These are phyloP conservation scores for Debaryomyces castellii DNA, from an alignment of 805 yeast species.

Conservation along the genomic window DNA sequence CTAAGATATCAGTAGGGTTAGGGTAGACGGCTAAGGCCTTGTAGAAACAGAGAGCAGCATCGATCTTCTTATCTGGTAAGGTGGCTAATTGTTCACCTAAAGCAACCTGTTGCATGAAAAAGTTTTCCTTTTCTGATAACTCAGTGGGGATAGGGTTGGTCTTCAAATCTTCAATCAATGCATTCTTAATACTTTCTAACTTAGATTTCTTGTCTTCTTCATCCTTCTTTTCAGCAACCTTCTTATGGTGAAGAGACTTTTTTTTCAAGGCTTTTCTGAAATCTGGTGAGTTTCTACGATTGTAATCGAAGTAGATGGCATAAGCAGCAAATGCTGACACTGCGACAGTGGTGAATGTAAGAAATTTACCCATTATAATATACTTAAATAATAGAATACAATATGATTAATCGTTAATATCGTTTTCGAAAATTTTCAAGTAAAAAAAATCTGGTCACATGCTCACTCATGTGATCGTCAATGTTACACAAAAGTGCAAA, in stretches of 20 bases:
- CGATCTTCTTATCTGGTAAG: slow-evolving; percentile 65
- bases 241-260: slow-evolving; percentile 60
- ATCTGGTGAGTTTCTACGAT: slow-evolving; percentile 76
- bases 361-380: slow-evolving; percentile 24
- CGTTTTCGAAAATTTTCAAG: slow-evolving; percentile 2
- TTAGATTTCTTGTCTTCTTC: slow-evolving; percentile 60
- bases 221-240: slow-evolving; percentile 51
- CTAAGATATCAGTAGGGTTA: slow-evolving; percentile 87
- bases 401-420: neutral
- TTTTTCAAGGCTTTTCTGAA: slow-evolving; percentile 78
- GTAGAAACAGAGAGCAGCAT: slow-evolving; percentile 89
- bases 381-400: neutral
- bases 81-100: slow-evolving; percentile 79
- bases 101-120: slow-evolving; percentile 81
- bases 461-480: neutral
- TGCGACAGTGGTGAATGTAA: slow-evolving; percentile 40
- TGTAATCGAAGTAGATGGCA: slow-evolving; percentile 87
- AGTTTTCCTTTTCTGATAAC: slow-evolving; percentile 66
- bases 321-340: slow-evolving; percentile 67
- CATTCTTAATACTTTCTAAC: slow-evolving; percentile 58
- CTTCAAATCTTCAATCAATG: slow-evolving; percentile 62
- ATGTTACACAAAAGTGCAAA: slow-evolving; percentile 4
- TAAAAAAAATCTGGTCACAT: slow-evolving; percentile 2
- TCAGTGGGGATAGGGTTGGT: slow-evolving; percentile 76
- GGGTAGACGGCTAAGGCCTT: slow-evolving; percentile 93